Evolutionary conservation across 148 eudicot species (phyloP).

Genomic region (Bassia scoparia): DNA sequence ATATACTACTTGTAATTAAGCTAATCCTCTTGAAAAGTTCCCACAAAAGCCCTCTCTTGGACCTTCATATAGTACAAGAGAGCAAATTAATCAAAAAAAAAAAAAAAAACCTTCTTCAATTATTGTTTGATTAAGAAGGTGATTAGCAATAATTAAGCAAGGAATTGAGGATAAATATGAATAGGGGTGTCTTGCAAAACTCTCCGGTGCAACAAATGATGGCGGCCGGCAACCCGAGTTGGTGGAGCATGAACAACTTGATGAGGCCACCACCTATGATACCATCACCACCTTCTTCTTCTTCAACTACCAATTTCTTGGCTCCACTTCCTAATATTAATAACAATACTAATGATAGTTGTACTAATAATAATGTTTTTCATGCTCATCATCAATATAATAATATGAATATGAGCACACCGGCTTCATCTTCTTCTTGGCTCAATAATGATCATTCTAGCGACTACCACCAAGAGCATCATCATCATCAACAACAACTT

Average conservation of each 20-base stretch:
- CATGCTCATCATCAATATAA: conserved; percentile 24
- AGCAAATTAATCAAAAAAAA: neutral
- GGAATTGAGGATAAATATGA: conserved; percentile 32
- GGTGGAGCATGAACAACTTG: conserved; percentile 44
- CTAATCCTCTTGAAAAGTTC: conserved; percentile 38
- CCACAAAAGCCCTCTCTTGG: conserved; percentile 33
- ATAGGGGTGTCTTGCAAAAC: conserved; percentile 66
- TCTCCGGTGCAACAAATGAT: conserved; percentile 74
- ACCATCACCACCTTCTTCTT: conserved; percentile 25
- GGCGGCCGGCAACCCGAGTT: conserved; percentile 56
- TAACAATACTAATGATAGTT: neutral
- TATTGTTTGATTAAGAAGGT: conserved; percentile 4
- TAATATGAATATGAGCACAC: conserved; percentile 12
- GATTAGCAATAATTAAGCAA: neutral
- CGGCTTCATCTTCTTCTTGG: conserved; percentile 28
- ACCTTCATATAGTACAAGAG: no score
- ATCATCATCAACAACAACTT: conserved; percentile 18
- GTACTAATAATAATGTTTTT: conserved; percentile 4
- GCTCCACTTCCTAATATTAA: conserved; percentile 36
- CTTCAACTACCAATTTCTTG: conserved; percentile 27
- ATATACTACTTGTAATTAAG: conserved; percentile 33
- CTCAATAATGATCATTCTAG: conserved; percentile 22
- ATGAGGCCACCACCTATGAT: conserved; percentile 37
- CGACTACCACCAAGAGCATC: conserved; percentile 28
- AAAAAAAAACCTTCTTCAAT: neutral